Evolutionary conservation across 345 rosid genomes (phyloP).

Genomic region (Excoecaria agallocha): DNA sequence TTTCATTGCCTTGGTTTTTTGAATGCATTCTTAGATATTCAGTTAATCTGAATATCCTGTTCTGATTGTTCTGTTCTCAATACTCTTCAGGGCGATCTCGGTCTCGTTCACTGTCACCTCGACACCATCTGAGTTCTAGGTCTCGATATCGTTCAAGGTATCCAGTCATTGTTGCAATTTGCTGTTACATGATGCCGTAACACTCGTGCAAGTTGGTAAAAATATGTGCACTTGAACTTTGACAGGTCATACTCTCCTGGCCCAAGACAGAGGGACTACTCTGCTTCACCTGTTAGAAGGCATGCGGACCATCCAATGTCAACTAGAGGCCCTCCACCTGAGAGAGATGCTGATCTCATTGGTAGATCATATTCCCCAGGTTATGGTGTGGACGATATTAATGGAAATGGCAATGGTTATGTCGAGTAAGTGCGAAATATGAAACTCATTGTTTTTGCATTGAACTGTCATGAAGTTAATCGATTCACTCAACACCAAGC

Average conservation of each 20-base stretch:
- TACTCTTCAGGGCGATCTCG: conserved; percentile 65
- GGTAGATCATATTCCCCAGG: conserved; percentile 67
- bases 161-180: conserved; percentile 11
- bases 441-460: neutral
- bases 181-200: neutral
- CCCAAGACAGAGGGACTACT: conserved; percentile 56
- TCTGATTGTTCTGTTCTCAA: conserved; percentile 1
- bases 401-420: conserved; percentile 45
- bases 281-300: conserved; percentile 73
- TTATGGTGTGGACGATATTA: conserved; percentile 39
- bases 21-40: too few relatives aligned
- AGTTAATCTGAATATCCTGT: neutral
- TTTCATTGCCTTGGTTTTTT: too few relatives aligned
- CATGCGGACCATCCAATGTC: conserved; percentile 59
- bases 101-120: conserved; percentile 78
- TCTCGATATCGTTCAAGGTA: conserved; percentile 83
- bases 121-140: conserved; percentile 63
- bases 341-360: conserved; percentile 42
- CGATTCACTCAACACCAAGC: neutral
- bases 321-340: conserved; percentile 75
- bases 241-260: conserved; percentile 83
- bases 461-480: neutral
- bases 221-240: conserved; percentile 3
- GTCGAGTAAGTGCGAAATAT: conserved; percentile 45
- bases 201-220: neutral